These are phyloP conservation scores for Obelidium mucronatum DNA, from an alignment of 192 early-diverging fungal genomes.

Conservation along the genomic window DNA sequence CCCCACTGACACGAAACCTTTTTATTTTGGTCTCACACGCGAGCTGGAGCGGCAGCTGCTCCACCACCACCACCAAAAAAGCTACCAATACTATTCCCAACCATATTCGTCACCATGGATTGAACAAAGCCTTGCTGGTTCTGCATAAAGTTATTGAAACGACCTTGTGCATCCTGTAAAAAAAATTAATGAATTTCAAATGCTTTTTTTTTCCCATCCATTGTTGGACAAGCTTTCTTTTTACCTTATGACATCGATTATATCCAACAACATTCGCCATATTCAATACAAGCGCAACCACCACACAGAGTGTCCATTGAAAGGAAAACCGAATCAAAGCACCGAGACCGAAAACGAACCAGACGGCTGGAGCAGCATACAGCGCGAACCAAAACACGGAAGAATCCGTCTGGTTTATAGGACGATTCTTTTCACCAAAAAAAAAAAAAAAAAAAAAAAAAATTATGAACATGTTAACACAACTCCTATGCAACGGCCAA, in stretches of 20 bases:
- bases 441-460: constrained; percentile 24
- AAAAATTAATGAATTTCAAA: neutral
- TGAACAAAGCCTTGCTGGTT: constrained; percentile 30
- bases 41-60: neutral
- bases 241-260: constrained; percentile 91
- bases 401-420: constrained; percentile 86
- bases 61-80: constrained; percentile 44
- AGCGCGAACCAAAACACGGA: constrained; percentile 93
- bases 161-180: constrained; percentile 51
- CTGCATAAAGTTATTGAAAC: constrained; percentile 42
- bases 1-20: constrained; percentile 42
- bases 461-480: too few species aligned
- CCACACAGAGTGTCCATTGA: constrained; percentile 85
- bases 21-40: constrained; percentile 37
- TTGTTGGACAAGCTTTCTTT: too few species aligned
- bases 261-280: constrained; percentile 95
- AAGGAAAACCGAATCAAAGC: constrained; percentile 77
- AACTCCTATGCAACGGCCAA: neutral
- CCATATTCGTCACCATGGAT: constrained; percentile 33
- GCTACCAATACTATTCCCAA: constrained; percentile 47
- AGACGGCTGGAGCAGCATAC: constrained; percentile 84
- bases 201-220: neutral
- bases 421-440: constrained; percentile 59
- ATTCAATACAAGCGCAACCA: constrained; percentile 86
- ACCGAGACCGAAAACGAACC: constrained; percentile 83